Conservation (phyloP, 2,329 filamentous ascomycete genomes). For the Saccharata proteae region DNA sequence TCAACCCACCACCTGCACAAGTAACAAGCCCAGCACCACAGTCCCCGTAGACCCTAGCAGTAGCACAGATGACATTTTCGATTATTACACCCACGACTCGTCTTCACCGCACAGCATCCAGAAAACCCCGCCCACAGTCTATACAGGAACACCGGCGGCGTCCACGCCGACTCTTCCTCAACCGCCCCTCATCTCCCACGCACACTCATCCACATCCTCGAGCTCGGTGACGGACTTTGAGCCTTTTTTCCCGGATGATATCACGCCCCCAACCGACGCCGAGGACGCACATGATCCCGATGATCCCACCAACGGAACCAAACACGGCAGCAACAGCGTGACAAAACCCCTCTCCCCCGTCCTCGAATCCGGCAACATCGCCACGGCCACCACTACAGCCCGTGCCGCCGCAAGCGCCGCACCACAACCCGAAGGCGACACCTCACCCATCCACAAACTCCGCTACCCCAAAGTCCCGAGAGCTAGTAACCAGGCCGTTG, state of each 20-base stretch:
- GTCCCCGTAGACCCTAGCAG: too few species aligned
- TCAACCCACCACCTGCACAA: too few species aligned
- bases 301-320: too few species aligned
- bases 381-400: slow-evolving; percentile 16
- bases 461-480: slow-evolving; percentile 37
- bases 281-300: too few species aligned
- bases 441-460: slow-evolving; percentile 23
- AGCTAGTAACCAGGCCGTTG: slow-evolving; percentile 33
- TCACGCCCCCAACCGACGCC: slow-evolving; percentile 36
- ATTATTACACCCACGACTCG: slow-evolving; percentile 26
- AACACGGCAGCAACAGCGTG: slow-evolving; percentile 8
- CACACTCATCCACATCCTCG: slow-evolving; percentile 6
- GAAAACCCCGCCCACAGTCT: neutral
- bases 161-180: slow-evolving; percentile 10
- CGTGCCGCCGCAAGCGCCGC: slow-evolving; percentile 1
- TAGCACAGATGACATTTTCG: slow-evolving; percentile 11
- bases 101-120: slow-evolving; percentile 4
- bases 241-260: slow-evolving; percentile 31
- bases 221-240: slow-evolving; percentile 35
- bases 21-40: too few species aligned
- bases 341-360: slow-evolving; percentile 26
- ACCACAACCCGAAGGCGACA: neutral
- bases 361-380: slow-evolving; percentile 30
- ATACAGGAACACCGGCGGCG: too few species aligned
- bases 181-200: neutral